Evolutionary conservation across 176 grass and related monocot species (phyloP), one percentile per base, ranked within the genome.

Genomic region (Miscanthus lutarioriparius): DNA sequence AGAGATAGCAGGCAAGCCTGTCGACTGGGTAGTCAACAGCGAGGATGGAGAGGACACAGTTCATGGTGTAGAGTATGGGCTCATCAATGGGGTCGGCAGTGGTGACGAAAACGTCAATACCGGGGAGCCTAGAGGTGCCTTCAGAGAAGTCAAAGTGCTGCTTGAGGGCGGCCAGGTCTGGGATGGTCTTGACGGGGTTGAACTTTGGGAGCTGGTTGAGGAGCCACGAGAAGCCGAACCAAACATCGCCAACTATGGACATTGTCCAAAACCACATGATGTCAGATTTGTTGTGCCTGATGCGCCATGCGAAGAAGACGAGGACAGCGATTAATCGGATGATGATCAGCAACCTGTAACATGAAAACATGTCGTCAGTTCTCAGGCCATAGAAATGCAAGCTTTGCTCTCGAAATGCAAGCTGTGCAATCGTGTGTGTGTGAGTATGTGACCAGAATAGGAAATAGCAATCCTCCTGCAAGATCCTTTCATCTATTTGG

Each of bases 1-100:
- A 85, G 16, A 85, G 63, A n/a, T 85, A 85, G 74, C 83, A 85
- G 11, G 74, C 32, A 7, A 70, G 38, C 44, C 62, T 77, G 9
- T 84, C 82, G 10, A 77, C 82, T 1, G 72, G 72, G 35, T 84
- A 84, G 33, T 84, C 73, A 23, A 41, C 62, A 0, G 82, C 72
- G 4, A 83, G 70, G 81, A 83, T 83, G 25, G 81, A 83, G 54
- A 83, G 81, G 70, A 83, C 70, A 5, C 71, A 76, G n/a, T 84
- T 84, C 82, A 76, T 76, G 59, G 82, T 84, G 62, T 67, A 66
- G 2, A 84, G 59, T 38, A 76, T 27, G 8, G 72, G 82, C 72
- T 84, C 82, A 1, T 84, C 72, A 10, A 44, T 67, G 32, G 82
- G 82, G n/a, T 84, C 59, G 1, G 82, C 72, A 0, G 82, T 84